Conservation (phyloP, 306 rosid species). For the Medicago arabica region DNA sequence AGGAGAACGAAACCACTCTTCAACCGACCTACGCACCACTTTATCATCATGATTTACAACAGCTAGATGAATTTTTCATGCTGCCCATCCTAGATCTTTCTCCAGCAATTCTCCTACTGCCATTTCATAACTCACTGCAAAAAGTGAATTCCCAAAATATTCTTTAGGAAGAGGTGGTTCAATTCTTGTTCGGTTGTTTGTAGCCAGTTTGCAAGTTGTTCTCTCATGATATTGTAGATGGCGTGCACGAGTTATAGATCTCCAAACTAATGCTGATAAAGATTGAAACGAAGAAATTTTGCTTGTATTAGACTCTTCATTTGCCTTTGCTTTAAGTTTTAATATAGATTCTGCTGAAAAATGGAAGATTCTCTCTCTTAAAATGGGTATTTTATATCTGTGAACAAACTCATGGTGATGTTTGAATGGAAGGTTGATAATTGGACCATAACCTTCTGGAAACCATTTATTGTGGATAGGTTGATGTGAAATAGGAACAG, state of each 20-base stretch:
- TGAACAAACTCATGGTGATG: conserved; percentile 51
- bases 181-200: conserved; percentile 55
- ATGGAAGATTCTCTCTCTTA: conserved; percentile 67
- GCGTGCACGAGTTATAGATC: conserved; percentile 59
- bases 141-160: conserved; percentile 57
- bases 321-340: conserved; percentile 65
- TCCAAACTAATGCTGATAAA: conserved; percentile 66
- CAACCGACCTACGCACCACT: neutral
- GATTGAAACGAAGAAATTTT: conserved; percentile 68
- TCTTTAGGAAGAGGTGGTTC: conserved; percentile 51
- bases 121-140: neutral
- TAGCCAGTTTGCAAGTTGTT: conserved; percentile 52
- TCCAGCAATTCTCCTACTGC: conserved; percentile 52
- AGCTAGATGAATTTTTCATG: conserved; percentile 57
- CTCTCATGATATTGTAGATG: neutral
- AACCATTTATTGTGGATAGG: conserved; percentile 64
- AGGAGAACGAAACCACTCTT: conserved; percentile 55
- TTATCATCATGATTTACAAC: conserved; percentile 39
- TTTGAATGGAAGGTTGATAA: conserved; percentile 57
- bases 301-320: conserved; percentile 42
- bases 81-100: conserved; percentile 62
- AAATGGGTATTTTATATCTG: conserved; percentile 47
- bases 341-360: conserved; percentile 62
- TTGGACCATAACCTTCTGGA: conserved; percentile 51
- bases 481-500: conserved; percentile 36